A percentile compares a stretch with the other conserved stretches of the same genome.
Evolutionary conservation across 192 early-diverging fungal genomes (phyloP).

Genomic region (Podila horticola): DNA sequence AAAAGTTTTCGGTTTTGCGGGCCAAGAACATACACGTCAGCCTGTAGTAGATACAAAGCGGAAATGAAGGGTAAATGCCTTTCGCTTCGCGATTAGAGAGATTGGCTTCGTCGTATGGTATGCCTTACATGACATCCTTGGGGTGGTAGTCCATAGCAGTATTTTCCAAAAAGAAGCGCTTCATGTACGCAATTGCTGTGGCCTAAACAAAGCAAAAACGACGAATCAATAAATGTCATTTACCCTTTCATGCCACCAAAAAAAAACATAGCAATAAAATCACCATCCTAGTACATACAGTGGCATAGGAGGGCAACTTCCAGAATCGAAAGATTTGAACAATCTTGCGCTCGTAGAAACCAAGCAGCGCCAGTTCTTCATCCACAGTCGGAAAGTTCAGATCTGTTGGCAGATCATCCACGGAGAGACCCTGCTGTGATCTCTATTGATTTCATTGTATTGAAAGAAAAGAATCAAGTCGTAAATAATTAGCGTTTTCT

Average conservation of each 20-base stretch:
- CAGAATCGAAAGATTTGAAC: slow-evolving; percentile 54
- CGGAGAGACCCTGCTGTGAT: slow-evolving; percentile 16
- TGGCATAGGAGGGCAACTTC: slow-evolving; percentile 56
- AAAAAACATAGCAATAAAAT: neutral
- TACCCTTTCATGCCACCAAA: neutral
- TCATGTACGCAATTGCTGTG: slow-evolving; percentile 83
- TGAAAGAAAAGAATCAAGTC: neutral
- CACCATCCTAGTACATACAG: slow-evolving; percentile 21
- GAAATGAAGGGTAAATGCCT: neutral
- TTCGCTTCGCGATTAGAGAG: no score
- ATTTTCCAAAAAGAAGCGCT: slow-evolving; percentile 84
- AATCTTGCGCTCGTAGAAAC: slow-evolving; percentile 65
- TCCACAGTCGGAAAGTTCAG: slow-evolving; percentile 58
- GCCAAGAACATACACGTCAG: slow-evolving; percentile 81
- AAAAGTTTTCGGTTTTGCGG: slow-evolving; percentile 78
- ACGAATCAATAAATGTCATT: neutral
- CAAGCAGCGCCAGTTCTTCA: slow-evolving; percentile 62
- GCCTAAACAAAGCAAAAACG: slow-evolving; percentile 62
- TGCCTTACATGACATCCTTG: slow-evolving; percentile 71
- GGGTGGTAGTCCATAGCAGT: slow-evolving; percentile 85
- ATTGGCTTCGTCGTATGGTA: neutral
- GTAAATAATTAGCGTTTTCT: neutral
- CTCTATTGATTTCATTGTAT: slow-evolving; percentile 10
- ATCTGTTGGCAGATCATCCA: slow-evolving; percentile 29
- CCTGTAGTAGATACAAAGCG: slow-evolving; percentile 15